Conservation (phyloP, 2,329 filamentous ascomycete species). For the Graphilbum ipis-grandicollis region DNA sequence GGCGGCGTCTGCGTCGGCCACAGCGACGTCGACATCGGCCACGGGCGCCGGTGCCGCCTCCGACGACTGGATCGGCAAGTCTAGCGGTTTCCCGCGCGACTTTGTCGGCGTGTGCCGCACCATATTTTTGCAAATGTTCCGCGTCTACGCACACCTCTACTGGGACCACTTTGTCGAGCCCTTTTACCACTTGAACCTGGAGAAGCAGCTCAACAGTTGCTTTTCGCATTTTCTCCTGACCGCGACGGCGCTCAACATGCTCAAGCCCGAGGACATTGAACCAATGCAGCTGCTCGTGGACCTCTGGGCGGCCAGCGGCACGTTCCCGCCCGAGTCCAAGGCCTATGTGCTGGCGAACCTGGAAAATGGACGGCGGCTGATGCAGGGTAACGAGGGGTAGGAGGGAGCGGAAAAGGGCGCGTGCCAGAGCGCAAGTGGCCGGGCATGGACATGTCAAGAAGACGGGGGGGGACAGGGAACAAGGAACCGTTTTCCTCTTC, state of each 20-base stretch:
- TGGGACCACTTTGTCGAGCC: slow-evolving; percentile 84
- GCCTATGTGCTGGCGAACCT: slow-evolving; percentile 49
- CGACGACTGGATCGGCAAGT: slow-evolving; percentile 68
- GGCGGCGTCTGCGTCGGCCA: slow-evolving; percentile 44
- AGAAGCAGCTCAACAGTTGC: slow-evolving; percentile 71
- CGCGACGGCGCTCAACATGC: slow-evolving; percentile 63
- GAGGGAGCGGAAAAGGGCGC: not conserved
- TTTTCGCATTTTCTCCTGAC: slow-evolving; percentile 75
- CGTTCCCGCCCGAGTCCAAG: slow-evolving; percentile 61
- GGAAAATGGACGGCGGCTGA: slow-evolving; percentile 38
- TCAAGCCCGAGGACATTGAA: slow-evolving; percentile 79
- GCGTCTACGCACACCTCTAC: slow-evolving; percentile 93
- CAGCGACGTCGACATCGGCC: slow-evolving; percentile 33
- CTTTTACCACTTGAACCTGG: slow-evolving; percentile 66
- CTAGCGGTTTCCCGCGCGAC: slow-evolving; percentile 78
- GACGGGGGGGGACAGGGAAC: too few species aligned
- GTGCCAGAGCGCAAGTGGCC: too few species aligned
- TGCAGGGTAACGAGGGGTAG: slow-evolving; percentile 19
- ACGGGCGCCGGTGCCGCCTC: not conserved
- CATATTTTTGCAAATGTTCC: slow-evolving; percentile 96
- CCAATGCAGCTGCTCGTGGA: slow-evolving; percentile 92
- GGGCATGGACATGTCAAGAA: too few species aligned
- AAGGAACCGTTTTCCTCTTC: too few species aligned
- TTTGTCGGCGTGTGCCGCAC: slow-evolving; percentile 84
- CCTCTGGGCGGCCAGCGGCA: slow-evolving; percentile 76